These are phyloP conservation scores for Saccharomycopsis synnaedendra DNA, from an alignment of 805 yeast species.

Conservation along the genomic window DNA sequence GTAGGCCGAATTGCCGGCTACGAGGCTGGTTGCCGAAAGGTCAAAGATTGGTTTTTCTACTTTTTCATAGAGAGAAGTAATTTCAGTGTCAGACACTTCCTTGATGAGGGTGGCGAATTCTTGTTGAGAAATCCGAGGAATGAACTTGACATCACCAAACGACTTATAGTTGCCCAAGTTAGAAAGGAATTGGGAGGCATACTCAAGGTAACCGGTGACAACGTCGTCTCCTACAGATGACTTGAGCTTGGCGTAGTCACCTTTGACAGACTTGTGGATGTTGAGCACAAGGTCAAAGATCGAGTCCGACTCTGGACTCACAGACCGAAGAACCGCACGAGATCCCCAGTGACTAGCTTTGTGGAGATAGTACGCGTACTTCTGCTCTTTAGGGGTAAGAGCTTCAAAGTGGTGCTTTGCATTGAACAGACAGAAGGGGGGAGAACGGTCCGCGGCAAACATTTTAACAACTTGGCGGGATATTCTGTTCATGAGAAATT, in stretches of 20 bases:
- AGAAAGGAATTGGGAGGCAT: conserved; percentile 62
- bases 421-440: conserved; percentile 62
- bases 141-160: conserved; percentile 80
- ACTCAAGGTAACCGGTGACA: conserved; percentile 46
- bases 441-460: conserved; percentile 43
- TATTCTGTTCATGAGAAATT: conserved; percentile 1
- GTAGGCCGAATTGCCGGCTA: conserved; percentile 69
- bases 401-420: conserved; percentile 62
- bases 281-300: conserved; percentile 60
- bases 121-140: conserved; percentile 46
- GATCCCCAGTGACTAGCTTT: conserved; percentile 81
- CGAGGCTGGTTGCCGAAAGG: conserved; percentile 31
- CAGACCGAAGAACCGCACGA: conserved; percentile 68
- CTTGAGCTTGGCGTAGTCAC: conserved; percentile 32
- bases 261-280: conserved; percentile 40
- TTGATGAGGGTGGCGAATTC: conserved; percentile 40
- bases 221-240: conserved; percentile 25
- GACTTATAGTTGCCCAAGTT: conserved; percentile 76
- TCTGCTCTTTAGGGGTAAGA: conserved; percentile 45
- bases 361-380: conserved; percentile 75
- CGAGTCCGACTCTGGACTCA: conserved; percentile 68
- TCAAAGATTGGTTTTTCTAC: conserved; percentile 41
- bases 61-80: conserved; percentile 26
- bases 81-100: conserved; percentile 26
- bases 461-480: conserved; percentile 1